Percentiles rank a stretch among this genome's conserved stretches.
Evolutionary conservation across 2,329 filamentous ascomycete genomes (phyloP).

Genomic region (Cylindrodendrum hubeiense): DNA sequence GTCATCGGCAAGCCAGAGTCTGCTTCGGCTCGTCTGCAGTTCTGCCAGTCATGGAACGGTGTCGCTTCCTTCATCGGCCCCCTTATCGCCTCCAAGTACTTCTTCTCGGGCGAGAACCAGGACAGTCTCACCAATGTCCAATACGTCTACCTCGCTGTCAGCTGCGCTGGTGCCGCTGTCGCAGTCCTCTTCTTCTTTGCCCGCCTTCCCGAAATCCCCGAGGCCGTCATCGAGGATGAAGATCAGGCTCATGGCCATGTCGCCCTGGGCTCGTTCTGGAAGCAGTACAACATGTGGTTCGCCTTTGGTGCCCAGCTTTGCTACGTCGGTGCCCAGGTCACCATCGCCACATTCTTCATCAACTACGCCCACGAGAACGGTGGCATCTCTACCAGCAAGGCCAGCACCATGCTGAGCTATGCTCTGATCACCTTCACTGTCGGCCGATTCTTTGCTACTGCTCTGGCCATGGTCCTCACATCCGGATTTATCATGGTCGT

Average conservation of each 20-base stretch:
- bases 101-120: conserved; percentile 73
- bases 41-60: conserved; percentile 82
- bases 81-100: conserved; percentile 77
- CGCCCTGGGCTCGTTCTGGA: conserved; percentile 72
- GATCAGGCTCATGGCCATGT: conserved; percentile 61
- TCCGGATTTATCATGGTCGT: conserved; percentile 77
- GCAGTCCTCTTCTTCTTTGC: conserved; percentile 75
- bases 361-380: conserved; percentile 76
- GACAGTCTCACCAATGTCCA: conserved; percentile 75
- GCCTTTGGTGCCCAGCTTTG: conserved; percentile 82
- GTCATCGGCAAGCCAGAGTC: conserved; percentile 61
- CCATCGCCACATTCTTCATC: conserved; percentile 77
- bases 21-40: conserved; percentile 51
- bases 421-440: conserved; percentile 81
- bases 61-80: conserved; percentile 80
- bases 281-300: conserved; percentile 82
- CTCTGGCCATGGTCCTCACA: conserved; percentile 76
- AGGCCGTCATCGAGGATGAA: conserved; percentile 53
- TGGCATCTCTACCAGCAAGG: conserved; percentile 59
- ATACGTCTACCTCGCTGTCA: conserved; percentile 81
- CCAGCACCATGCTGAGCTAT: conserved; percentile 77
- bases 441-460: conserved; percentile 74
- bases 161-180: conserved; percentile 74
- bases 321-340: conserved; percentile 80
- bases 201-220: conserved; percentile 78